A percentile compares a stretch with the other conserved stretches of the same genome.
Conservation (phyloP, 2,329 filamentous ascomycete genomes). For the Ophiocordyceps camponoti-rufipedis region DNA sequence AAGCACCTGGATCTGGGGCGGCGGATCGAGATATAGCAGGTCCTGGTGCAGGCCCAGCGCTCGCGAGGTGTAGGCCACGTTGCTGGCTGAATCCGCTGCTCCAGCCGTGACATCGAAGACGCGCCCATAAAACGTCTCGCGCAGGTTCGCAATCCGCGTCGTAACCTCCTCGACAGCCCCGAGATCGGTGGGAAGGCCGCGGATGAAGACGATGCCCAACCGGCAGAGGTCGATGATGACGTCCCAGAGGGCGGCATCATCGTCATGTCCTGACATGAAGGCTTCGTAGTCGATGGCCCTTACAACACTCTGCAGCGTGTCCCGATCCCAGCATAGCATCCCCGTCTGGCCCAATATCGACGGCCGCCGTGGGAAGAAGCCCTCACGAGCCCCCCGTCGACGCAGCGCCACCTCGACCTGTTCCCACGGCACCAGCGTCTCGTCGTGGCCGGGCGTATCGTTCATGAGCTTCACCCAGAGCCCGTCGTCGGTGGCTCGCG, state of each 20-base stretch:
- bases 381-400: constrained; percentile 5
- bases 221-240: constrained; percentile 43
- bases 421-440: constrained; percentile 15
- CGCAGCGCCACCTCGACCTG: constrained; percentile 17
- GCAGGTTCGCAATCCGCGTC: constrained; percentile 55
- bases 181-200: constrained; percentile 51
- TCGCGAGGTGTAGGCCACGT: constrained; percentile 75
- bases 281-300: constrained; percentile 47
- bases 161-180: constrained; percentile 50
- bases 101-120: constrained; percentile 66
- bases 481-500: constrained; percentile 15
- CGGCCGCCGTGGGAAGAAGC: constrained; percentile 8
- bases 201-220: constrained; percentile 62
- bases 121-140: constrained; percentile 77
- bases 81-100: constrained; percentile 18
- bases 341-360: constrained; percentile 14
- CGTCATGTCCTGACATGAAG: constrained; percentile 41
- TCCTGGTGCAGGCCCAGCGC: constrained; percentile 87
- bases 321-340: constrained; percentile 22
- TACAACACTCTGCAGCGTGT: constrained; percentile 20
- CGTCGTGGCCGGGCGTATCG: constrained; percentile 20
- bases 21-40: constrained; percentile 64
- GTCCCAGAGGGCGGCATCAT: constrained; percentile 29
- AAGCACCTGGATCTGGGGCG: constrained; percentile 69
- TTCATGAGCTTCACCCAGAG: constrained; percentile 42